phyloP scores from a whole-genome alignment of 192 early-diverging fungal species.

The Coemansia reversa region DNA sequence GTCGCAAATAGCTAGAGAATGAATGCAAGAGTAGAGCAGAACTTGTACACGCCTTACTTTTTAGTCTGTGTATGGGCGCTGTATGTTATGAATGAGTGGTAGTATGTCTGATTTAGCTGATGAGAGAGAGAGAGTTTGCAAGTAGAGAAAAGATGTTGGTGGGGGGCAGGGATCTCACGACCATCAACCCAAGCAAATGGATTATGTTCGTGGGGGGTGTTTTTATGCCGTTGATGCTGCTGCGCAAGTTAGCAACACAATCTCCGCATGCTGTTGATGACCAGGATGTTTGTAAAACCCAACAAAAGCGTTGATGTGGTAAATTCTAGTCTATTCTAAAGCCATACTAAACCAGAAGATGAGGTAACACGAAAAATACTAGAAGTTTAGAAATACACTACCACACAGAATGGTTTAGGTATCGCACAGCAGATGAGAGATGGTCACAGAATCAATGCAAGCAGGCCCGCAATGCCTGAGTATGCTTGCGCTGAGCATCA shows the following conservation, averaged over 20 bases:
- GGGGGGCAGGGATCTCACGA: too few species aligned
- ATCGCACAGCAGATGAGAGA: background rate
- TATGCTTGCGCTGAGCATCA: slow-evolving; percentile 88
- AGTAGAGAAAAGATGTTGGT: too few species aligned
- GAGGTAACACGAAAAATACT: too few species aligned
- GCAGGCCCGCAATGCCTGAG: slow-evolving; percentile 29
- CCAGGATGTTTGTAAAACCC: too few species aligned
- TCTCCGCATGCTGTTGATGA: background rate
- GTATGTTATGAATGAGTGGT: background rate
- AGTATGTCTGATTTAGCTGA: background rate
- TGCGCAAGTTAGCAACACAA: background rate
- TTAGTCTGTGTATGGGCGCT: background rate
- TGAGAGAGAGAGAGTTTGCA: background rate
- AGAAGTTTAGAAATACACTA: too few species aligned
- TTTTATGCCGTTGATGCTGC: background rate
- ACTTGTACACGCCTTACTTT: background rate
- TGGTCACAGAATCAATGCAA: background rate
- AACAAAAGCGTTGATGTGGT: too few species aligned
- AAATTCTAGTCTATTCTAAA: background rate
- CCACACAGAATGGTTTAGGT: too few species aligned
- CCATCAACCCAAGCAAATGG: too few species aligned
- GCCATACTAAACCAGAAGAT: background rate
- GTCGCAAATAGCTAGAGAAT: background rate
- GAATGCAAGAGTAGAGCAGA: background rate
- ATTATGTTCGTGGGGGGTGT: too few species aligned